phyloP scores from a whole-genome alignment of 352 stramenopile genomes.

The Phytophthora niederhauseri region DNA sequence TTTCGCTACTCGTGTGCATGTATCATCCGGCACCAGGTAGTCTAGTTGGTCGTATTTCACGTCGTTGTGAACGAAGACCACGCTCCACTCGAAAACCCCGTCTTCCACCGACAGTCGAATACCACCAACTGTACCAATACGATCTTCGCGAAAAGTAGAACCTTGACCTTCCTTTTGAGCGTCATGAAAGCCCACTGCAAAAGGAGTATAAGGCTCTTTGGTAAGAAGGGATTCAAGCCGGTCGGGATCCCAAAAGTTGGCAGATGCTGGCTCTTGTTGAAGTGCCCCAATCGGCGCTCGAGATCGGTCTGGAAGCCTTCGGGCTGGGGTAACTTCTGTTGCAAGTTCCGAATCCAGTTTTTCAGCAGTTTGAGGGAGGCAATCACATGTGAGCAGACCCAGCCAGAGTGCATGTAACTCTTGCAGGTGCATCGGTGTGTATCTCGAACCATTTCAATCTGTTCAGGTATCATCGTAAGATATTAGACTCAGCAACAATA shows the following conservation, averaged over 20 bases:
- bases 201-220: background rate
- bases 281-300: background rate
- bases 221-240: background rate
- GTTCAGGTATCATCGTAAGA: background rate
- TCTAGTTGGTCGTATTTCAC: background rate
- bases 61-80: conserved; percentile 1
- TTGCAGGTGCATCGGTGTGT: background rate
- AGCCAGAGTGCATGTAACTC: conserved; percentile 2
- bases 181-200: background rate
- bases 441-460: no score
- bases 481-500: no score
- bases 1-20: no score
- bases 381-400: conserved; percentile 7
- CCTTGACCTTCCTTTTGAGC: background rate
- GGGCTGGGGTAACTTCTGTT: background rate
- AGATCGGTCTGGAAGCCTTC: background rate
- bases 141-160: background rate
- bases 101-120: background rate
- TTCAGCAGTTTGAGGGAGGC: background rate
- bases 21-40: background rate
- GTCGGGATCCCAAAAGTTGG: background rate
- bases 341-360: background rate
- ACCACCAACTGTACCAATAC: background rate
- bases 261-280: background rate
- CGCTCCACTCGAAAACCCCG: conserved; percentile 7